Percentiles rank a stretch among this genome's conserved stretches.
Evolutionary conservation across 1,284 basidiomycete genomes (phyloP).

Genomic region (Apiotrichum veenhuisii): DNA sequence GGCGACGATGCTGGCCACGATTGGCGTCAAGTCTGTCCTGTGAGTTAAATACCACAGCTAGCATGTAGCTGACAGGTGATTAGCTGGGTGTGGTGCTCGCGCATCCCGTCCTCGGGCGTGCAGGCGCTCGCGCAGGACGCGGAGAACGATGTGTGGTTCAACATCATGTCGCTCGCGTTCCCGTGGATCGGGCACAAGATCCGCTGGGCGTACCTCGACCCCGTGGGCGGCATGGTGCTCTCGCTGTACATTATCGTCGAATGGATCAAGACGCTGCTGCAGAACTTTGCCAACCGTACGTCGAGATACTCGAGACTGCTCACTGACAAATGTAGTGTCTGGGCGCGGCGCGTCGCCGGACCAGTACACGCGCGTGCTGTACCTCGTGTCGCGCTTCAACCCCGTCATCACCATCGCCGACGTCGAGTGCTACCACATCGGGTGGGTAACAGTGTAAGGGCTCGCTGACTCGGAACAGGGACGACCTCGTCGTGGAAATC

Average conservation of each 20-base stretch:
- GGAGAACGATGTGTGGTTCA: constrained; percentile 57
- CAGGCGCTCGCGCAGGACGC: constrained; percentile 53
- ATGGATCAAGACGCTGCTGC: constrained; percentile 49
- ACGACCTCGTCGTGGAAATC: constrained; percentile 52
- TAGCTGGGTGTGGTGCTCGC: constrained; percentile 49
- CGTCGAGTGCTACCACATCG: constrained; percentile 50
- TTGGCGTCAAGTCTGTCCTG: constrained; percentile 54
- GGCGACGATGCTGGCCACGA: constrained; percentile 55
- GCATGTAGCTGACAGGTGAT: background rate
- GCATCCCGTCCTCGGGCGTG: constrained; percentile 45
- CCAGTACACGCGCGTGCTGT: constrained; percentile 50
- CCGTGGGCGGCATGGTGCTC: constrained; percentile 52
- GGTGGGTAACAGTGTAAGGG: constrained; percentile 25
- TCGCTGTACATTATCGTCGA: constrained; percentile 52
- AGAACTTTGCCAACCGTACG: constrained; percentile 51
- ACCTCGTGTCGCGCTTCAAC: constrained; percentile 52
- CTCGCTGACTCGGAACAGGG: constrained; percentile 19
- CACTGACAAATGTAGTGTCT: constrained; percentile 28
- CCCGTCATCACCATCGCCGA: constrained; percentile 45
- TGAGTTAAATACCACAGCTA: constrained; percentile 23
- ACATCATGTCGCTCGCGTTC: constrained; percentile 56
- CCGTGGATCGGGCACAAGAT: constrained; percentile 49
- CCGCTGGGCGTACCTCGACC: constrained; percentile 48
- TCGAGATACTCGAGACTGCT: background rate
- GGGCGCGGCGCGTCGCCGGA: constrained; percentile 37